A percentile compares a stretch with the other conserved stretches of the same genome.
Evolutionary conservation across 164 flowering plant genomes (phyloP).

Genomic region (Chimonanthus salicifolius): DNA sequence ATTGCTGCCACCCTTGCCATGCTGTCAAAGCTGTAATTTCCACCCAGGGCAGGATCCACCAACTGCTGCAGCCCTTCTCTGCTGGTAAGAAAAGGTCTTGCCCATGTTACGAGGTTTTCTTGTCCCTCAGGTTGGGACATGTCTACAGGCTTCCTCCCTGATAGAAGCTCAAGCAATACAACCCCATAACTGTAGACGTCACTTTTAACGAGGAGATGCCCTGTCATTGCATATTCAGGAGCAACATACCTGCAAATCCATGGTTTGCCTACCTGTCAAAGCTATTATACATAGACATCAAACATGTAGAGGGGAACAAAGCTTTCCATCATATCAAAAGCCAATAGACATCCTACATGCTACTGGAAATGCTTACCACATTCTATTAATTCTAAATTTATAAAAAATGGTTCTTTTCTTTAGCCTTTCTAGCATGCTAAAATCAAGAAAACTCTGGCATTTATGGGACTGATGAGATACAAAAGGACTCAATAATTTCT

Average conservation of each 20-base stretch:
- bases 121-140: conserved; percentile 84
- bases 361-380: background rate
- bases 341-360: background rate
- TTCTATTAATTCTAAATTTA: background rate
- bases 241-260: conserved; percentile 73
- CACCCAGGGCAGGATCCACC: conserved; percentile 72
- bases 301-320: too few species aligned
- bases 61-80: conserved; percentile 72
- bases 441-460: background rate
- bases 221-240: conserved; percentile 89
- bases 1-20: conserved; percentile 92
- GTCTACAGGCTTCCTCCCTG: conserved; percentile 87
- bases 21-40: conserved; percentile 61
- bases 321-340: too few species aligned
- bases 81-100: conserved; percentile 66
- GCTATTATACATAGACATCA: background rate
- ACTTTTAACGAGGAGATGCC: conserved; percentile 87
- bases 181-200: conserved; percentile 94
- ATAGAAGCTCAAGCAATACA: conserved; percentile 78
- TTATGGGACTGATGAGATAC: too few species aligned
- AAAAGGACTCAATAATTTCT: background rate
- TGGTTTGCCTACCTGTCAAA: background rate
- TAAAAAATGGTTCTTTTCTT: too few species aligned
- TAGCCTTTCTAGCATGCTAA: background rate
- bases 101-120: conserved; percentile 91